These are phyloP conservation scores for Neurospora sp. DNA, from an alignment of 2,329 filamentous ascomycete genomes.

Conservation along the genomic window DNA sequence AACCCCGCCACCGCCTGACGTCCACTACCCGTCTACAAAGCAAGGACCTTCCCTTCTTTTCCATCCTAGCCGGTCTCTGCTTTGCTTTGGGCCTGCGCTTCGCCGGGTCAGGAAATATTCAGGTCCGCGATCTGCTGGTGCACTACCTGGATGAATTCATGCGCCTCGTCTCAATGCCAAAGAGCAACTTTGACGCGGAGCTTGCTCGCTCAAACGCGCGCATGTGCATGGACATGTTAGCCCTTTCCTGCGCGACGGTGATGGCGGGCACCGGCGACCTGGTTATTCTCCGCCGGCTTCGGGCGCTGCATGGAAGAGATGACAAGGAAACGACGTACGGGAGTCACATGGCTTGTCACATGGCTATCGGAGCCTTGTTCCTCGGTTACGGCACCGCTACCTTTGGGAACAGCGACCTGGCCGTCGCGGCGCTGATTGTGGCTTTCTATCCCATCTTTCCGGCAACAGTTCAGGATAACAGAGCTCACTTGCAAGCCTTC, in stretches of 20 bases:
- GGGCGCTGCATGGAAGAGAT: constrained; percentile 78
- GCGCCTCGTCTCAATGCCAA: constrained; percentile 55
- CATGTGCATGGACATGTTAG: constrained; percentile 84
- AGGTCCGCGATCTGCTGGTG: constrained; percentile 72
- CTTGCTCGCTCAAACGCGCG: constrained; percentile 72
- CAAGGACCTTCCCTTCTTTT: constrained; percentile 83
- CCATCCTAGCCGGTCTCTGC: constrained; percentile 81
- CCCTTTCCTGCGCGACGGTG: constrained; percentile 71
- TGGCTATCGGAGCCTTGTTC: constrained; percentile 85
- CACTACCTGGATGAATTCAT: constrained; percentile 82
- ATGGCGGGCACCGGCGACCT: constrained; percentile 96
- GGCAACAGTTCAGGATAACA: constrained; percentile 81
- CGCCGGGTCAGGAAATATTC: constrained; percentile 59
- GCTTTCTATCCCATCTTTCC: constrained; percentile 95
- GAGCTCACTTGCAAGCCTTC: constrained; percentile 90
- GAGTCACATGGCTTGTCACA: constrained; percentile 84
- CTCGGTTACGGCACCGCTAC: constrained; percentile 88
- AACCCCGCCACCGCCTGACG: constrained; percentile 48
- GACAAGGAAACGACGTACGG: constrained; percentile 82
- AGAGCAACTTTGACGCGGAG: constrained; percentile 65
- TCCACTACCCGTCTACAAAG: constrained; percentile 56
- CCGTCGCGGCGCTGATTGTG: constrained; percentile 74
- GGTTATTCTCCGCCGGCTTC: constrained; percentile 70
- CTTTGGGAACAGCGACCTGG: constrained; percentile 78
- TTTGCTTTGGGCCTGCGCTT: constrained; percentile 67